Base-by-base conservation (phyloP, 1,284 basidiomycete genomes). In the Polyporus tsugae region DNA sequence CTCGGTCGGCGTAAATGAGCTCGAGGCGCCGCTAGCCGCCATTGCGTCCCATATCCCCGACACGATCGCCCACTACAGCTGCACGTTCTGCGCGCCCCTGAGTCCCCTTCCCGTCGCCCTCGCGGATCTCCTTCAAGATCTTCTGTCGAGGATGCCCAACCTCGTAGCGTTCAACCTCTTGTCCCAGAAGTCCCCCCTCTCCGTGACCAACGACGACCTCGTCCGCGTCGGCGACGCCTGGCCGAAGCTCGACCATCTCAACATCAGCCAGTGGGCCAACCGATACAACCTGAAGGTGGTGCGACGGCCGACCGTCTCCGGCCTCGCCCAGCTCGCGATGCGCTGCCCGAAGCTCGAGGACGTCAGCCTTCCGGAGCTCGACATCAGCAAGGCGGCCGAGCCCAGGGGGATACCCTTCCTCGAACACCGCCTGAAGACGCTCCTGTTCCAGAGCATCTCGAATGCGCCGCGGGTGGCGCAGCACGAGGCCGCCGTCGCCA, bases 141-240 rank as follows among this genome's bases (percentile, higher is more conserved):
- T 53, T 11, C 49, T 29, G 13, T 53, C 49, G 29, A 29, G 13
- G 11, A 53, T 53, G 49, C 49, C 49, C 4, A 29, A 53, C 29
- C 25, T 53, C 49, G 49, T 29, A 10, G 4, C 49, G 25, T 53
- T 53, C 13, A 10, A 53, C 49, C n/a, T 46, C 19, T 29, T 29
- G 25, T 53, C 49, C 2, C 25, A 53, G 4, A 33, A 29, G 49
- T 15, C 29, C 2, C 29, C 49, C 49, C 49, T 53, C 25, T 53
- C 49, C 49, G 25, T 53, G 15, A 53, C 49, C 49, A 25, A 53
- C 49, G 49, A 53, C 49, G 49, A 53, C 49, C 49, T 53, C 49
- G 29, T 29, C 13, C 25, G 49, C 9, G 13, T 53, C 25, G 49
- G 49, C 49, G 11, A 53, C 49, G 49, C 49, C 49, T 53, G 49